Evolutionary conservation across 495 filamentous ascomycete genomes (phyloP).

Genomic region (Lindgomyces ingoldianus): DNA sequence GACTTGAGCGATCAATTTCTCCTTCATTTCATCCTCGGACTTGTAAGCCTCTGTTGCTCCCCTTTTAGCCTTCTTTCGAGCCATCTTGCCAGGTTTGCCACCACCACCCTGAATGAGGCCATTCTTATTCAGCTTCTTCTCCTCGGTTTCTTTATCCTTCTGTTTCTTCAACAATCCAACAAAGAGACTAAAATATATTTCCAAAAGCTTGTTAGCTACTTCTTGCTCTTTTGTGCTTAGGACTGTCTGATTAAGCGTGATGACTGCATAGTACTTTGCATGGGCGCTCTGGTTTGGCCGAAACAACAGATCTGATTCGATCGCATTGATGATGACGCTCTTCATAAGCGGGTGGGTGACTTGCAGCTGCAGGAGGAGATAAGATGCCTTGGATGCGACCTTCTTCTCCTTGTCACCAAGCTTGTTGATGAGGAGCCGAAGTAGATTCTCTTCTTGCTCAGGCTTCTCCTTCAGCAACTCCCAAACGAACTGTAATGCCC

Average conservation of each 20-base stretch:
- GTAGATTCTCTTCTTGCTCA: conserved; percentile 92
- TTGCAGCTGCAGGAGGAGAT: conserved; percentile 85
- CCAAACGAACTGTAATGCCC: conserved; percentile 83
- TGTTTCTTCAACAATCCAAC: conserved; percentile 68
- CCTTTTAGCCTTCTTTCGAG: conserved; percentile 53
- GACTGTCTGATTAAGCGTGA: conserved; percentile 95
- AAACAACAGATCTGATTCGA: conserved; percentile 86
- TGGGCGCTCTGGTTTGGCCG: conserved; percentile 81
- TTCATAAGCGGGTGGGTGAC: conserved; percentile 92
- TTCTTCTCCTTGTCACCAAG: conserved; percentile 92
- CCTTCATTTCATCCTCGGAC: conserved; percentile 67
- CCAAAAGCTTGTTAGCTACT: conserved; percentile 76
- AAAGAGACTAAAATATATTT: conserved; percentile 89
- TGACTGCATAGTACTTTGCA: conserved; percentile 93
- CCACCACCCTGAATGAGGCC: conserved; percentile 56
- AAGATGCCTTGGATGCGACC: conserved; percentile 88
- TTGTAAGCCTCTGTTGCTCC: conserved; percentile 52
- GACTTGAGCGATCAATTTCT: conserved; percentile 88
- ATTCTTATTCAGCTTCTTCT: conserved; percentile 39
- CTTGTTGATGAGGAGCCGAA: conserved; percentile 91
- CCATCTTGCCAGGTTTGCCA: conserved; percentile 51
- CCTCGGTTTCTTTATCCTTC: conserved; percentile 40
- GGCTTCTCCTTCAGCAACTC: conserved; percentile 92
- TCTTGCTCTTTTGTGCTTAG: conserved; percentile 77
- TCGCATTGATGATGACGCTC: conserved; percentile 72